Evolutionary conservation across 2,329 filamentous ascomycete genomes (phyloP), one percentile per base, ranked within the genome.

Genomic region (Emericellopsis cladophorae): DNA sequence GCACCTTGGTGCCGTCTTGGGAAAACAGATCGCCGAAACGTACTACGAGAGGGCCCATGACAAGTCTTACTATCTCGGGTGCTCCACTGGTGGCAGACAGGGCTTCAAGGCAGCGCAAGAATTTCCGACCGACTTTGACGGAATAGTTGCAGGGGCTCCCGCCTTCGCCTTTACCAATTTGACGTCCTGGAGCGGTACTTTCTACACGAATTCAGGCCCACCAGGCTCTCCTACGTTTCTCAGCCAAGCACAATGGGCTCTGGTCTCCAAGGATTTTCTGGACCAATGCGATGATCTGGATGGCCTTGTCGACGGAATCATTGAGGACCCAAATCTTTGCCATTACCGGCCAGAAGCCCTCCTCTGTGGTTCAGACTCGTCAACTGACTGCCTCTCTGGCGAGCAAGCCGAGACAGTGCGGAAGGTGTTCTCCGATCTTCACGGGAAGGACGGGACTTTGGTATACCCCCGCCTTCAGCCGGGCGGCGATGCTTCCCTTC

Each of bases 1-100:
- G 1, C 73, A 76, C 45, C 66, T 62, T 0, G 70, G 67, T 0
- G 65, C 70, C 0, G 58, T 63, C 0, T 48, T 67, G 1, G 69
- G 66, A 11, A 77, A 73, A 48, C 43, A 61, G 15, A 54, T 78
- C 16, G 59, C 62, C 2, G 48, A 64, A 12, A 49, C 54, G 1
- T 74, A 72, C 52, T 79, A 78, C 48, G 54, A 55, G 2, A 44
- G 42, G 4, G 4, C 23, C 0, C 51, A 60, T 1, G 52, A 55
- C 1, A 68, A 66, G 40, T 67, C 64, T 1, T 79, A 79, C 53
- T 79, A 69, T 45, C 50, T 68, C 3, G 76, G 76, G 7, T 79
- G 76, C 49, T 78, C 72, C 0, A 68, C 72, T 0, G 76, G 77
- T 7, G 75, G 76, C 1, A 61, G 75, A 0, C 72, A 79, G 57